Conservation (phyloP, 2,329 filamentous ascomycete species). For the Pseudogymnoascus sp. region DNA sequence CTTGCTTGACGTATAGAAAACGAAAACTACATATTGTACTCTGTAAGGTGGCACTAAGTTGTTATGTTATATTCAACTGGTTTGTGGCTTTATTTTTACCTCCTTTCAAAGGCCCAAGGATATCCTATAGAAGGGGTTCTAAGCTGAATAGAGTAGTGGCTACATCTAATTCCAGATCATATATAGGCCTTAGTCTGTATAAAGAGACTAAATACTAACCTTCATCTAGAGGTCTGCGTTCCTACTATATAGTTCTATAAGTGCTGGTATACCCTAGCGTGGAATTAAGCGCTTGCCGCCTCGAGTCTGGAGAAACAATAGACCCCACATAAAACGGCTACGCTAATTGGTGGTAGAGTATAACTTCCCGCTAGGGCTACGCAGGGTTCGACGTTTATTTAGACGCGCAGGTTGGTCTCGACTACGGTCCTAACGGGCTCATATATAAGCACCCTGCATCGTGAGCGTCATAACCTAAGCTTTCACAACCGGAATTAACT, state of each 20-base stretch:
- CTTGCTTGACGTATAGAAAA: neutral
- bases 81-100: neutral
- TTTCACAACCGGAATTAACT: neutral
- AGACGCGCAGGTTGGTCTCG: neutral
- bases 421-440: neutral
- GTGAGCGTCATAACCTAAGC: neutral
- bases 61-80: neutral
- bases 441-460: neutral
- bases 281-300: neutral
- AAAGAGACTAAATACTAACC: neutral
- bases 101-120: neutral
- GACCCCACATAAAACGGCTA: neutral
- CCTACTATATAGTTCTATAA: neutral
- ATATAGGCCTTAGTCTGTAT: neutral
- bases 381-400: conserved; percentile 2
- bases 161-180: neutral
- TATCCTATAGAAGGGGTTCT: neutral
- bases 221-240: neutral
- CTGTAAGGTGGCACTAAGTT: neutral
- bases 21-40: neutral
- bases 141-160: neutral
- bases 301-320: neutral
- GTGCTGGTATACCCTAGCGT: neutral
- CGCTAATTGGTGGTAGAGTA: neutral
- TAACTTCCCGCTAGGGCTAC: neutral